Evolutionary conservation across 352 stramenopile genomes (phyloP), one percentile per base, ranked within the genome.

Genomic region (Globisporangium solare): DNA sequence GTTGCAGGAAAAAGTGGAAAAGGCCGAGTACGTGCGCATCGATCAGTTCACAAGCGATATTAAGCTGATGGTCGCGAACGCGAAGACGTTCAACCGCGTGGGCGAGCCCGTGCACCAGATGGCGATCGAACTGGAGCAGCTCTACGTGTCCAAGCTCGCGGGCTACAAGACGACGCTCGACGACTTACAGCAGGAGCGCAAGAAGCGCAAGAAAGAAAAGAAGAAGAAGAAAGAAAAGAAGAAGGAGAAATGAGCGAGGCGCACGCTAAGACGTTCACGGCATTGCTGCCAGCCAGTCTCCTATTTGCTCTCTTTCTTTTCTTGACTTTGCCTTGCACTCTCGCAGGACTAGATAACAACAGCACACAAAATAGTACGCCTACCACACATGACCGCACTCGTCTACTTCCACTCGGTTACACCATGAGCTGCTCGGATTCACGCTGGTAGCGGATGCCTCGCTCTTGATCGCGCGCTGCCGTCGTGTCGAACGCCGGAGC

Each of bases 211-310:
- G 66, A 92, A 93, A 56, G 81, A 92, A 20, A 92, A 93, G 71
- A 94, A 94, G 72, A 93, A 94, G 62, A 77, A 89, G 46, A 94
- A 93, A 70, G 76, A 92, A 37, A 92, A 94, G 68, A 93, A 94
- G 63, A 92, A 94, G 54, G 79, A 92, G 49, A 94, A 94, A 67
- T 79, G 52, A 79, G 51, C 43, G 40, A 31, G 49, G 11, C n/a
- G n/a, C 12, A 42, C 14, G 37, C 37, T 2, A 12, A 7, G 14
- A 42, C 37, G 40, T 47, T 48, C 24, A 27, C 24, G 24, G 5
- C 24, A 27, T 27, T 27, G 24, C 24, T 27, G 4, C 27, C 7
- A 35, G 27, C 27, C 5, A 35, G 27, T 32, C 37, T 51, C n/a
- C 12, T 60, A 24, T 52, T 71, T 69, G 57, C 67, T 54, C 13